Evolutionary conservation across 179 eudicot species (phyloP), one percentile per base, ranked within the genome.

Genomic region (Beta macrorhiza): DNA sequence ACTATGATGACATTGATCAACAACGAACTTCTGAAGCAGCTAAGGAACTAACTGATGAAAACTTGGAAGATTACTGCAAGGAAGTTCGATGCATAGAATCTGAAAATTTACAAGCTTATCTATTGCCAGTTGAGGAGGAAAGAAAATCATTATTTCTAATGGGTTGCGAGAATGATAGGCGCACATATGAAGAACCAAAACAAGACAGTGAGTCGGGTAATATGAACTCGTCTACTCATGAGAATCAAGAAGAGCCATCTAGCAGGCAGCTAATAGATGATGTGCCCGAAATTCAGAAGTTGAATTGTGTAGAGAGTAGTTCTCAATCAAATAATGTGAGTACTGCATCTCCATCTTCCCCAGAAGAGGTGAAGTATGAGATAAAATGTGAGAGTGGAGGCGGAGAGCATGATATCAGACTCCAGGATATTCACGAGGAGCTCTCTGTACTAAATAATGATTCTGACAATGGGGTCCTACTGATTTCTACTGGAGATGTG

Each of bases 81-180:
- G 86, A 86, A 72, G 90, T 86, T 72, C 84, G 75, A 56, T 86
- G 90, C 75, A 74, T 86, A 49, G 89, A 81, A 58, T 80, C 82
- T 82, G 68, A 76, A 76, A 73, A 64, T 70, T 5, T 76, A 64
- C 73, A 72, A 12, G 19, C 5, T 44, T 80, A 20, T 53, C 22
- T 78, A n/a, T 61, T 76, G 77, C 49, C 75, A 70, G 75, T n/a
- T 11, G 78, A 75, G 25, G 83, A 80, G 79, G 80, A 62, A 57
- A 37, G 83, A 77, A 76, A 82, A 62, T 47, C 82, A 58, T 79
- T 81, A 37, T 32, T 63, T 15, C 47, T 67, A 52, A 78, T 32
- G 59, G 56, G 29, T 71, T 62, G 70, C 58, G 87, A 71, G 74
- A 78, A 58, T 71, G 58, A 53, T 78, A 8, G 62, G 64, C 10